phyloP scores from a whole-genome alignment of 306 rosid genomes.

The Dryas alaskensis region DNA sequence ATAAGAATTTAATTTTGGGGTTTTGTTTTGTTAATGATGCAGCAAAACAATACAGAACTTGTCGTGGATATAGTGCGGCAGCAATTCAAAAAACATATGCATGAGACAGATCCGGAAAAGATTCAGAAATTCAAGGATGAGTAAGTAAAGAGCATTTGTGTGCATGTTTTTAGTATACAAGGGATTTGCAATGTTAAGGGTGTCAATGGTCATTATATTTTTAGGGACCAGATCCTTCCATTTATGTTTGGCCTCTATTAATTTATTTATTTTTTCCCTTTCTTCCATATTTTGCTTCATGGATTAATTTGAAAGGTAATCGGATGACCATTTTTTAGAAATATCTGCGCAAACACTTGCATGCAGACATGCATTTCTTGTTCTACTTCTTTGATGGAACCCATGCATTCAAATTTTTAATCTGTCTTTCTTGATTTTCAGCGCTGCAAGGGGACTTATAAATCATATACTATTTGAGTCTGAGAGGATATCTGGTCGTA shows the following conservation, averaged over 20 bases:
- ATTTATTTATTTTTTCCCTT: background rate
- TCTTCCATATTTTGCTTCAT: background rate
- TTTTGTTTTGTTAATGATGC: slow-evolving; percentile 21
- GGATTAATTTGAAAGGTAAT: background rate
- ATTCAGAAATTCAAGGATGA: slow-evolving; percentile 84
- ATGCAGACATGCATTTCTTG: slow-evolving; percentile 18
- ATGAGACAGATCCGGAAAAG: slow-evolving; percentile 82
- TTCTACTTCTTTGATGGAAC: background rate
- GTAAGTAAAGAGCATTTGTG: slow-evolving; percentile 41
- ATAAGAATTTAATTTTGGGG: background rate
- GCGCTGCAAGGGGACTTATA: slow-evolving; percentile 94
- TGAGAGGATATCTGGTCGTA: slow-evolving; percentile 71
- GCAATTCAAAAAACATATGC: slow-evolving; percentile 71
- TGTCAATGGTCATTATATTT: background rate
- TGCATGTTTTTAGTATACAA: slow-evolving; percentile 14
- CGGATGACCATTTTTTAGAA: background rate
- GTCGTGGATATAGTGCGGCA: slow-evolving; percentile 74
- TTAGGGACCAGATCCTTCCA: background rate
- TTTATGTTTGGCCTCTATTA: background rate
- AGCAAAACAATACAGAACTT: slow-evolving; percentile 77
- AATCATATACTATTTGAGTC: slow-evolving; percentile 78
- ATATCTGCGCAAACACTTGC: background rate
- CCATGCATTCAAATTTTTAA: background rate
- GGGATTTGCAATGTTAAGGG: background rate
- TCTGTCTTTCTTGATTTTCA: slow-evolving; percentile 32